phyloP scores from a whole-genome alignment of 2,329 filamentous ascomycete species.

The Aspergillus nomiae region DNA sequence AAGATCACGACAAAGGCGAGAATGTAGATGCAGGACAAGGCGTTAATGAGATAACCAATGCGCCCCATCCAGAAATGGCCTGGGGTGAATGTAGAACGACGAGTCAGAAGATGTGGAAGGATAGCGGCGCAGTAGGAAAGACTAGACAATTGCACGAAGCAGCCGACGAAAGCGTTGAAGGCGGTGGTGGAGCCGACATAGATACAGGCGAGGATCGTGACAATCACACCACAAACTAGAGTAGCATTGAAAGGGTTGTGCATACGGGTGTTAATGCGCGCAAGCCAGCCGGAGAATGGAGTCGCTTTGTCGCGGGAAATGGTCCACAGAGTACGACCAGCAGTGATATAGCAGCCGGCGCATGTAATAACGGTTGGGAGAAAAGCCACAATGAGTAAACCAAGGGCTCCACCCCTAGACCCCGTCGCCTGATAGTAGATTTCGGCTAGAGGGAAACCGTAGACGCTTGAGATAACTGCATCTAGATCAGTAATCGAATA shows the following conservation, averaged over 20 bases:
- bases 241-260: slow-evolving; percentile 63
- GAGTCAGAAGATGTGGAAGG: slow-evolving; percentile 53
- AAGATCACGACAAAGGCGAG: slow-evolving; percentile 60
- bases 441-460: slow-evolving; percentile 50
- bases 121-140: slow-evolving; percentile 59
- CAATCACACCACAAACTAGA: slow-evolving; percentile 55
- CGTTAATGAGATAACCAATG: slow-evolving; percentile 54
- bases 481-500: slow-evolving; percentile 51
- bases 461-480: slow-evolving; percentile 26
- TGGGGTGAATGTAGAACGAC: slow-evolving; percentile 53
- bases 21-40: slow-evolving; percentile 55
- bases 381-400: slow-evolving; percentile 60
- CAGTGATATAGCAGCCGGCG: slow-evolving; percentile 60
- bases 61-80: slow-evolving; percentile 59
- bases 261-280: slow-evolving; percentile 55
- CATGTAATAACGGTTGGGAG: slow-evolving; percentile 57
- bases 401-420: slow-evolving; percentile 55
- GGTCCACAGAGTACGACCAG: slow-evolving; percentile 64
- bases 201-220: slow-evolving; percentile 59
- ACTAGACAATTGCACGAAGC: slow-evolving; percentile 60
- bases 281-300: slow-evolving; percentile 57
- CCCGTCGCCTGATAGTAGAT: slow-evolving; percentile 54
- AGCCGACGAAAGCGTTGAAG: slow-evolving; percentile 60
- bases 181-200: slow-evolving; percentile 58
- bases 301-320: slow-evolving; percentile 62